Evolutionary conservation across 345 rosid genomes (phyloP).

Genomic region (Combretum micranthum): DNA sequence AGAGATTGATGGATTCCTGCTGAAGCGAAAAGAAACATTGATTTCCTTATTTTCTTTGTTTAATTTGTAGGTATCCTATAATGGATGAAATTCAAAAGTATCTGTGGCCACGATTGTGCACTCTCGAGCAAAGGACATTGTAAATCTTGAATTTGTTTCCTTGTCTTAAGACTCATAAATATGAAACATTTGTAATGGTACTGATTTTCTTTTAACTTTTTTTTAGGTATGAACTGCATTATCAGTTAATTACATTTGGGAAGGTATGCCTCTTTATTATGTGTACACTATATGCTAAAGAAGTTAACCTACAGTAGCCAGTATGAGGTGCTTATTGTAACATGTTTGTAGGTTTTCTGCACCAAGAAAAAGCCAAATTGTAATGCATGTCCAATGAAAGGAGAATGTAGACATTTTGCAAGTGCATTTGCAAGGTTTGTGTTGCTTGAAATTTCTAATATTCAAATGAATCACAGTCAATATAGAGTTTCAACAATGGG

Average conservation of each 20-base stretch:
- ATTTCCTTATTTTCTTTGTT: not conserved
- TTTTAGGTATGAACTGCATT: constrained; percentile 60
- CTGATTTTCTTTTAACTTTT: not conserved
- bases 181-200: not conserved
- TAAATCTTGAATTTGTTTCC: constrained; percentile 13
- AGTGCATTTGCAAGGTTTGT: constrained; percentile 73
- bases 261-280: constrained; percentile 39
- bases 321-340: not conserved
- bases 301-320: not conserved
- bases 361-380: constrained; percentile 71
- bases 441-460: not conserved
- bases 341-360: constrained; percentile 47
- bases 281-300: not conserved
- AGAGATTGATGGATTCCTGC: not conserved
- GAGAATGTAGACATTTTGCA: constrained; percentile 69
- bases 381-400: constrained; percentile 71
- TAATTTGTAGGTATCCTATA: constrained; percentile 43
- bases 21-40: not conserved
- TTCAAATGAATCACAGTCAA: not conserved
- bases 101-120: constrained; percentile 56
- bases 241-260: constrained; percentile 75
- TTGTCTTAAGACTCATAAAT: not conserved
- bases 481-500: not conserved
- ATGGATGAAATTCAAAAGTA: constrained; percentile 58
- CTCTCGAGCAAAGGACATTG: constrained; percentile 45